phyloP scores from a whole-genome alignment of 2,329 filamentous ascomycete species.

The Boeremia exigua region DNA sequence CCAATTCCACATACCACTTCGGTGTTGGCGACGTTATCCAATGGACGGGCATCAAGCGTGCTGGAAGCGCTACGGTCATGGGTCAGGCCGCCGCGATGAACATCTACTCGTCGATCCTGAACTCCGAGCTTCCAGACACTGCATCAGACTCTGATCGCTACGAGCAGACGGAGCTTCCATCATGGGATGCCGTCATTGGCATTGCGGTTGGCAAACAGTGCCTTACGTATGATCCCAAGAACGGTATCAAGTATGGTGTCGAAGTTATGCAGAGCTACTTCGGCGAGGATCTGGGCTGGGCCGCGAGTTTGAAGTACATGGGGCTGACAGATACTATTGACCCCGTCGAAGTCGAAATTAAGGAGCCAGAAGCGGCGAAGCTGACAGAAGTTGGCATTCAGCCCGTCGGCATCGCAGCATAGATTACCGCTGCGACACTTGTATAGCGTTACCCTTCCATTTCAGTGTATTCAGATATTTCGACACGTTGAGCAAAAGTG shows the following conservation, averaged over 20 bases:
- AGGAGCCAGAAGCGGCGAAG: constrained; percentile 26
- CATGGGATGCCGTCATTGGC: constrained; percentile 64
- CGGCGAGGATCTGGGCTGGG: constrained; percentile 67
- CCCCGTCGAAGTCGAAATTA: constrained; percentile 21
- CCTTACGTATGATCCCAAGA: constrained; percentile 65
- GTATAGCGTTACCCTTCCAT: not conserved
- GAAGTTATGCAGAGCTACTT: constrained; percentile 71
- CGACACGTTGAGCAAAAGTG: not conserved
- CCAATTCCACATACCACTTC: constrained; percentile 68
- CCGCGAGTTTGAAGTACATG: constrained; percentile 42
- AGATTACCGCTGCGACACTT: constrained; percentile 1
- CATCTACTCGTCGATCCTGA: constrained; percentile 44
- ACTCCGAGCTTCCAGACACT: constrained; percentile 32
- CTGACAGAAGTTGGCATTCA: constrained; percentile 40
- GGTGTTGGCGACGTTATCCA: constrained; percentile 71
- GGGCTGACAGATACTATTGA: constrained; percentile 44
- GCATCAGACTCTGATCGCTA: constrained; percentile 24
- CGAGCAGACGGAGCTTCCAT: constrained; percentile 33
- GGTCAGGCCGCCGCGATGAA: constrained; percentile 72
- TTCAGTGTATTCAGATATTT: not conserved
- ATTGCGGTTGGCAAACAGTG: constrained; percentile 74
- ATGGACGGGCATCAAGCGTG: constrained; percentile 83
- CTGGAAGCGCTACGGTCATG: constrained; percentile 76
- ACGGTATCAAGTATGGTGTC: constrained; percentile 65
- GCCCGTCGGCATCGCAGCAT: constrained; percentile 35